These are phyloP conservation scores for Pneumocystis jirovecii DNA, from an alignment of 1,139 yeast genomes.

Conservation along the genomic window DNA sequence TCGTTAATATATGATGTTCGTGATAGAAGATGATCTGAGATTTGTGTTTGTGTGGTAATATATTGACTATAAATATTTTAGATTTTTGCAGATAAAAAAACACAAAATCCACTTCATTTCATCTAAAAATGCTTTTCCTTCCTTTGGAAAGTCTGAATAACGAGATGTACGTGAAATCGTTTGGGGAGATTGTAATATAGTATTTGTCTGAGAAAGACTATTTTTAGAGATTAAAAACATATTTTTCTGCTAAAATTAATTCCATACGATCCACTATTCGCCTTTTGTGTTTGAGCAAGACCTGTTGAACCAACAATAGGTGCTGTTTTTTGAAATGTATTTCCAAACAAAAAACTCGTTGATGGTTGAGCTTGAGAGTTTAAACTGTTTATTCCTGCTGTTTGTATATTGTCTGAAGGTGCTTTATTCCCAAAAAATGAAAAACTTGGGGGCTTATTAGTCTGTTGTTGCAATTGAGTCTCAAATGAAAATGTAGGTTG, in stretches of 20 bases:
- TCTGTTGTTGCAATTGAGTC: constrained; percentile 6
- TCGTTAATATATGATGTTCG: constrained; percentile 52
- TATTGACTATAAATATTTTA: constrained; percentile 31
- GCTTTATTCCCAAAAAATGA: neutral
- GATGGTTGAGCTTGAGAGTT: neutral
- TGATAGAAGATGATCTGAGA: constrained; percentile 61
- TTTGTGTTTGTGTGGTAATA: constrained; percentile 67
- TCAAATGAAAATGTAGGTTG: neutral
- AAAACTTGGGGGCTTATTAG: constrained; percentile 7
- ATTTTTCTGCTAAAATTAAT: neutral
- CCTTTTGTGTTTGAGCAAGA: neutral
- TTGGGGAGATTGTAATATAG: constrained; percentile 3
- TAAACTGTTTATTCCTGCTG: no score
- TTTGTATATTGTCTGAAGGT: neutral
- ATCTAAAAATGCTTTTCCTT: constrained; percentile 61
- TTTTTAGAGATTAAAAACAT: neutral
- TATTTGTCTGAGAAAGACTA: neutral
- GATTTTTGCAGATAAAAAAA: neutral
- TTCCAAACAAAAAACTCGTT: neutral
- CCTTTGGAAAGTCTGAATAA: constrained; percentile 69
- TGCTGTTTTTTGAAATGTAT: neutral
- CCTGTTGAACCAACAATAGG: neutral
- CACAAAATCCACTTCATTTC: constrained; percentile 37
- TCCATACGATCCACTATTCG: neutral
- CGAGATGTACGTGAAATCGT: constrained; percentile 42